These are phyloP conservation scores for Stagonosporopsis vannaccii DNA, from an alignment of 2,329 filamentous ascomycete species.

Conservation along the genomic window DNA sequence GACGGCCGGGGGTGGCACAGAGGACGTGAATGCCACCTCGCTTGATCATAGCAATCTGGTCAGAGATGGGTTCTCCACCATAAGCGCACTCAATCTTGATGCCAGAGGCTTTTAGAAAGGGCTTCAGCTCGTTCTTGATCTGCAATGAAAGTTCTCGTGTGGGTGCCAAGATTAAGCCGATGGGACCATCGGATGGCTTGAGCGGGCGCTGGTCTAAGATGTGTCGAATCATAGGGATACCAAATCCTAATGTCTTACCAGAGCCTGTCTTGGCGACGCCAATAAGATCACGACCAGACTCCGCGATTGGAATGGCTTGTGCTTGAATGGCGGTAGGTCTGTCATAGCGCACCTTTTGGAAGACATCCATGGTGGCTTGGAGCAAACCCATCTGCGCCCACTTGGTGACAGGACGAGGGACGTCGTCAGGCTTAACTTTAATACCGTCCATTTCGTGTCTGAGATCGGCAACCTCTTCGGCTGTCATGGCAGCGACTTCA, in stretches of 20 bases:
- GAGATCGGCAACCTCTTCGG: constrained; percentile 82
- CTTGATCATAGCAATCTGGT: constrained; percentile 96
- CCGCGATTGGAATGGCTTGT: constrained; percentile 92
- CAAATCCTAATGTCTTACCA: constrained; percentile 94
- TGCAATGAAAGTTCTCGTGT: constrained; percentile 93
- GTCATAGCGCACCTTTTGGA: constrained; percentile 81
- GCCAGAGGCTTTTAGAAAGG: constrained; percentile 86
- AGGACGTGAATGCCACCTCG: constrained; percentile 94
- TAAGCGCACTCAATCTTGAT: constrained; percentile 91
- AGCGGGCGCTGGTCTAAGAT: constrained; percentile 91
- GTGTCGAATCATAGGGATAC: constrained; percentile 96
- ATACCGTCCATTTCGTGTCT: constrained; percentile 92
- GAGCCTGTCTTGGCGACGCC: constrained; percentile 98
- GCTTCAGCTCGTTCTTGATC: constrained; percentile 93
- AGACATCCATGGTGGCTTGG: constrained; percentile 83
- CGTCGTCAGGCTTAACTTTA: constrained; percentile 77
- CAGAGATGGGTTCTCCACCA: constrained; percentile 93
- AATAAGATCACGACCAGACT: constrained; percentile 95
- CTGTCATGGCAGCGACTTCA: constrained; percentile 82
- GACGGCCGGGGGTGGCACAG: constrained; percentile 84
- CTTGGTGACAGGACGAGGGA: constrained; percentile 92
- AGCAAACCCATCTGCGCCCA: constrained; percentile 96
- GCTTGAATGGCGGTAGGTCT: constrained; percentile 93
- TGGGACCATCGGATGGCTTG: constrained; percentile 83
- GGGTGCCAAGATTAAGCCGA: constrained; percentile 89